These are phyloP conservation scores for Daedalea quercina DNA, from an alignment of 768 basidiomycete genomes.

Conservation along the genomic window DNA sequence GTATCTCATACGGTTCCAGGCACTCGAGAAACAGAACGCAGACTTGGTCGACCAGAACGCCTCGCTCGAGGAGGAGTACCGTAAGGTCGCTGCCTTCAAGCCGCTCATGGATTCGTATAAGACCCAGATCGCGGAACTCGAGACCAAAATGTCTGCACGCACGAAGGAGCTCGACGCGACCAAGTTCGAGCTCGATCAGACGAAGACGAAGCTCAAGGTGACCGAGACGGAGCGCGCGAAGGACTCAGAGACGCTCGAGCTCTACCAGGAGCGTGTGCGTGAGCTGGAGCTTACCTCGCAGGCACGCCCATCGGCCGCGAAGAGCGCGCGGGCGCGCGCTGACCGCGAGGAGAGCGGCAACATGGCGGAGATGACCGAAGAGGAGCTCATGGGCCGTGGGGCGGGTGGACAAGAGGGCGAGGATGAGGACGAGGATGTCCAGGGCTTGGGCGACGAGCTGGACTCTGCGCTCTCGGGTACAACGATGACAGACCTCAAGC, in stretches of 20 bases:
- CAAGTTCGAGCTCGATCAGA: conserved; percentile 72
- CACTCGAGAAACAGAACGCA: conserved; percentile 89
- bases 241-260: conserved; percentile 78
- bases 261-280: conserved; percentile 85
- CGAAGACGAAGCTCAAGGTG: conserved; percentile 61
- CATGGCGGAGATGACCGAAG: conserved; percentile 32
- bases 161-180: conserved; percentile 68
- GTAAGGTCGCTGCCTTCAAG: conserved; percentile 79
- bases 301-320: conserved; percentile 31
- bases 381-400: conserved; percentile 33
- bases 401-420: conserved; percentile 28
- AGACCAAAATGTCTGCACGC: conserved; percentile 58
- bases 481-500: conserved; percentile 88
- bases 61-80: conserved; percentile 86
- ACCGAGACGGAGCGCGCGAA: conserved; percentile 62
- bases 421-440: conserved; percentile 39
- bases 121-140: conserved; percentile 75
- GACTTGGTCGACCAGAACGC: conserved; percentile 88
- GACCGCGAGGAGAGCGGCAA: conserved; percentile 8
- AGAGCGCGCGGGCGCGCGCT: conserved; percentile 13
- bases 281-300: conserved; percentile 76
- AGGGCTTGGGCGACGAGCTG: conserved; percentile 79
- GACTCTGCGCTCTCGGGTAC: conserved; percentile 79
- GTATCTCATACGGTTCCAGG: conserved; percentile 33
- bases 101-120: conserved; percentile 92